phyloP scores from a whole-genome alignment of 805 yeast genomes.

The Zygoascus tannicola region DNA sequence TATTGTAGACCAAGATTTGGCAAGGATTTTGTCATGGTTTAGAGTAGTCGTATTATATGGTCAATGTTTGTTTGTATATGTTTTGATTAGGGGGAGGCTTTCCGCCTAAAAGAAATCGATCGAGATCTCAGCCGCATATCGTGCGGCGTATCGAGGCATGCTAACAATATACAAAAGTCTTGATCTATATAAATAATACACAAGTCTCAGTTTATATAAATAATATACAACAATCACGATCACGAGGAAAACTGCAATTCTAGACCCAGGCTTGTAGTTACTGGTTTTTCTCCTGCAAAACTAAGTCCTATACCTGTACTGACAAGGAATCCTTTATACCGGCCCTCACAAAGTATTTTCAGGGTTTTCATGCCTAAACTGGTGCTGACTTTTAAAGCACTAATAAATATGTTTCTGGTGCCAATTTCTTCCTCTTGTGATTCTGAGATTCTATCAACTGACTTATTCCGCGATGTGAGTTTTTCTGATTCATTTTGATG shows the following conservation, averaged over 20 bases:
- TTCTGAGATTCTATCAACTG: neutral
- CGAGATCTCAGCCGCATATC: neutral
- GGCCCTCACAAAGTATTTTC: constrained; percentile 79
- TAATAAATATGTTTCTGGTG: constrained; percentile 35
- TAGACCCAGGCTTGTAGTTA: constrained; percentile 45
- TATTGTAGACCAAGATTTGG: constrained; percentile 14
- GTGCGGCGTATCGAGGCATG: too few relatives aligned
- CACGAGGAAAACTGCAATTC: constrained; percentile 54
- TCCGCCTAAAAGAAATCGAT: too few relatives aligned
- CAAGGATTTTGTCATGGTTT: neutral
- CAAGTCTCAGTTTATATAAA: too few relatives aligned
- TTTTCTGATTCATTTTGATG: neutral
- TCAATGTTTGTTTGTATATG: too few relatives aligned
- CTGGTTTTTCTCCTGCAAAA: constrained; percentile 38
- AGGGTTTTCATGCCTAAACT: constrained; percentile 54
- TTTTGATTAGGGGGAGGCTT: too few relatives aligned
- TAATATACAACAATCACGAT: too few relatives aligned
- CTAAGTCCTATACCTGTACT: constrained; percentile 60
- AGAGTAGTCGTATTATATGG: too few relatives aligned
- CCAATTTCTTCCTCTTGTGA: constrained; percentile 1
- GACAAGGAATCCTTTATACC: constrained; percentile 66
- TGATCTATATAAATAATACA: too few relatives aligned
- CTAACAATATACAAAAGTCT: too few relatives aligned
- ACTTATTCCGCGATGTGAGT: neutral
- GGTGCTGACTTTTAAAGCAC: constrained; percentile 67